Evolutionary conservation across 2,329 filamentous ascomycete species (phyloP).

Genomic region (Microsporum canis): DNA sequence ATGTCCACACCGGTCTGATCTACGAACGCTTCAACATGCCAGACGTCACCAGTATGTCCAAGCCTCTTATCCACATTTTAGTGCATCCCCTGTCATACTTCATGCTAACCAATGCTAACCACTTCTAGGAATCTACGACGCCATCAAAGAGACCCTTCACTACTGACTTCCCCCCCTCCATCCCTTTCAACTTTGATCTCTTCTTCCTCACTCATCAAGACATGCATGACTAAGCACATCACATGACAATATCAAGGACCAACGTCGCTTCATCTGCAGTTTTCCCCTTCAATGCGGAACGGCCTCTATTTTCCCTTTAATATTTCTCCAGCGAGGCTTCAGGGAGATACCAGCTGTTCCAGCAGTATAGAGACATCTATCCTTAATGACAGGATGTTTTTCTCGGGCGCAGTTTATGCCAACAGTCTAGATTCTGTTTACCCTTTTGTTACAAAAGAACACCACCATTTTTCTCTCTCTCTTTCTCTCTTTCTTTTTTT

Average conservation of each 20-base stretch:
- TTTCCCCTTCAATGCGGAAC: neutral
- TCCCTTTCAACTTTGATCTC: neutral
- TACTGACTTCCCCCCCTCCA: conserved; percentile 40
- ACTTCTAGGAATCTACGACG: conserved; percentile 55
- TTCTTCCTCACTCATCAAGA: neutral
- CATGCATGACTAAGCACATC: neutral
- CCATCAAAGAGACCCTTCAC: conserved; percentile 54
- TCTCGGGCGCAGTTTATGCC: conserved; percentile 4
- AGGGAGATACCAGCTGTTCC: neutral
- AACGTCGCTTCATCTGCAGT: neutral
- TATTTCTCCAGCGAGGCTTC: neutral
- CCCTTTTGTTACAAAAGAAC: neutral
- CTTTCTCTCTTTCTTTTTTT: neutral
- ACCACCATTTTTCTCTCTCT: neutral
- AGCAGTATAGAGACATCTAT: conserved; percentile 7
- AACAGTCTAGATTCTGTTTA: neutral
- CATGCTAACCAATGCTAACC: conserved; percentile 5
- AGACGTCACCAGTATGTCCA: conserved; percentile 68
- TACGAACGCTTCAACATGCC: conserved; percentile 76
- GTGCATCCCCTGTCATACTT: neutral
- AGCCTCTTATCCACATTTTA: no score
- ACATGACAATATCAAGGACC: neutral
- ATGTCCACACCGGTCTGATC: conserved; percentile 65
- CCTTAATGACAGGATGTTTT: conserved; percentile 5
- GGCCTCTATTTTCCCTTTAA: neutral